phyloP scores from a whole-genome alignment of 2,329 filamentous ascomycete species.

The Penicillium sp. region DNA sequence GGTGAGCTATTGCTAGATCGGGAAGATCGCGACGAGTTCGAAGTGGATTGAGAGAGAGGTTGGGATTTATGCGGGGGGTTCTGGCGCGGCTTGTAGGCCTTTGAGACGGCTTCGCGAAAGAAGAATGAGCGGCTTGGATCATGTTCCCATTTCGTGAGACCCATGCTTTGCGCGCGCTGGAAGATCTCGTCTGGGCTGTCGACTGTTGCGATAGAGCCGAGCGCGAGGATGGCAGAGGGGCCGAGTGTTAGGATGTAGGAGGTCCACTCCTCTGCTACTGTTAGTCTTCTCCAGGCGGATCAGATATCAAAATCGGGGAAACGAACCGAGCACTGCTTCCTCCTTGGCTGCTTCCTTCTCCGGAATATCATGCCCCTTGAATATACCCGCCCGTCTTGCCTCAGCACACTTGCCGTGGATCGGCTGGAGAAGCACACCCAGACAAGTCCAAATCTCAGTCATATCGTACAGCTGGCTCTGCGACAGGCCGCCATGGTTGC shows the following conservation, averaged over 20 bases:
- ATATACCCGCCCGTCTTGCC: slow-evolving; percentile 62
- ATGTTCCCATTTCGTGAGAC: slow-evolving; percentile 62
- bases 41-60: slow-evolving; percentile 18
- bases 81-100: slow-evolving; percentile 59
- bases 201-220: slow-evolving; percentile 50
- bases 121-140: slow-evolving; percentile 59
- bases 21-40: slow-evolving; percentile 17
- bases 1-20: slow-evolving; percentile 20
- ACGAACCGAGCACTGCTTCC: slow-evolving; percentile 58
- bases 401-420: slow-evolving; percentile 60
- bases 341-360: slow-evolving; percentile 48
- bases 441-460: slow-evolving; percentile 67
- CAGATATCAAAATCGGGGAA: background rate
- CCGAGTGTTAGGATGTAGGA: slow-evolving; percentile 64
- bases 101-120: slow-evolving; percentile 64
- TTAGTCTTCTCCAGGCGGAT: slow-evolving; percentile 22
- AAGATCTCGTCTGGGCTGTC: slow-evolving; percentile 54
- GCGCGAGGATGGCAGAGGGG: slow-evolving; percentile 58
- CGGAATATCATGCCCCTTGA: slow-evolving; percentile 58
- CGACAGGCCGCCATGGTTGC: slow-evolving; percentile 60
- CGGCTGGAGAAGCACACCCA: slow-evolving; percentile 60
- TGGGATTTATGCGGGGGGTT: slow-evolving; percentile 13
- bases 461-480: slow-evolving; percentile 66
- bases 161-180: slow-evolving; percentile 56
- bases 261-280: slow-evolving; percentile 62